Evolutionary conservation across 768 basidiomycete genomes (phyloP), one percentile per base, ranked within the genome.

Genomic region (Termitomyces eurrhizus): DNA sequence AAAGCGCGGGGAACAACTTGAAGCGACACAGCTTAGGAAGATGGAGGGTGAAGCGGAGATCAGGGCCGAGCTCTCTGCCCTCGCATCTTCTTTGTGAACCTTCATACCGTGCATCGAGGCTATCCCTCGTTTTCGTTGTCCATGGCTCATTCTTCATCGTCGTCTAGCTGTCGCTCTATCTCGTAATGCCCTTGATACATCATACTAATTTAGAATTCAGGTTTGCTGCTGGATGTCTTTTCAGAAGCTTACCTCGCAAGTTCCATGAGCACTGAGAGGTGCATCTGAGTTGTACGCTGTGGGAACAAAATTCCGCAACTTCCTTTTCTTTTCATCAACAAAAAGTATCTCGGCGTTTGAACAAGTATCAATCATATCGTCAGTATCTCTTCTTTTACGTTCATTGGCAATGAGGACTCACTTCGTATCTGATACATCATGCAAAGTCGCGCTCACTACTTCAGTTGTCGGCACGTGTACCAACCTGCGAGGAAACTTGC

Each of bases 11-110:
- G 95, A 98, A 72, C 84, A 89, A 58, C 81, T 99, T 35, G 96
- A 99, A 73, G 88, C 88, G 59, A 98, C 96, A 16, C 96, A 99
- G 74, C 77, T 96, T 66, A 92, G 90, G 84, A 99, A 99, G 84
- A 96, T 98, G 68, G 95, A 97, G 45, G 88, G 88, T 9, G 95
- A 98, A 74, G 82, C 71, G 9, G 90, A 90, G 61, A 93, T 98
- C 68, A 78, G 86, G 68, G 86, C 85, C 69, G 95, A 97, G 77
- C 84, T 98, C 16, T 36, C 61, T 45, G 41, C 24, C 35, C 58
- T 65, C 29, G 61, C 52, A 18, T 56, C 57, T 0, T 51, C 46
- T 12, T 26, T 16, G 16, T 59, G 29, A 56, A 33, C 29, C 33
- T 56, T 26, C 21, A 42, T 54, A 37, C 35, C 29, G 41, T 18